phyloP scores from a whole-genome alignment of 2,329 filamentous ascomycete genomes.

The Fusarium equiseti region DNA sequence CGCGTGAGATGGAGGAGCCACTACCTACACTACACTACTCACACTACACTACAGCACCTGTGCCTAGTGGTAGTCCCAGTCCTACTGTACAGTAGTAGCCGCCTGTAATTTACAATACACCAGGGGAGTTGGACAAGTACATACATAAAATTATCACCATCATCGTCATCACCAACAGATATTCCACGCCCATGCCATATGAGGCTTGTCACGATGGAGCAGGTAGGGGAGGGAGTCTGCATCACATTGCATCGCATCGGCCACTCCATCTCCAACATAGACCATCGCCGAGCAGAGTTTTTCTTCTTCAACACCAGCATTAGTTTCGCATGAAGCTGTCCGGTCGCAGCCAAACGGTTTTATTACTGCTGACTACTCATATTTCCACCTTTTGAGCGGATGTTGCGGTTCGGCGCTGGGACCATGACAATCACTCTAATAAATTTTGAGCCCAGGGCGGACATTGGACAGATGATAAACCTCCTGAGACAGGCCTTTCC shows the following conservation, averaged over 20 bases:
- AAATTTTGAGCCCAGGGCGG: conserved; percentile 32
- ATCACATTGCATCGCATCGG: conserved; percentile 13
- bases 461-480: conserved; percentile 7
- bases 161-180: conserved; percentile 7
- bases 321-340: conserved; percentile 40
- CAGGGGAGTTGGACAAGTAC: conserved; percentile 5
- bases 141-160: conserved; percentile 14
- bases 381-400: conserved; percentile 25
- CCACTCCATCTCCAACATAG: conserved; percentile 37
- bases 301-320: conserved; percentile 19
- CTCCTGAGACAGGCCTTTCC: conserved; percentile 38
- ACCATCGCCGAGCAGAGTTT: conserved; percentile 27
- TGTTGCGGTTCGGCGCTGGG: conserved; percentile 39
- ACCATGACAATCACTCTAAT: conserved; percentile 36
- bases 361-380: conserved; percentile 14
- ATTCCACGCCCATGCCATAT: conserved; percentile 12
- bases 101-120: not conserved
- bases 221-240: conserved; percentile 27
- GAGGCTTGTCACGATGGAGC: conserved; percentile 42
- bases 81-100: not conserved
- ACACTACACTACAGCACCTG: not conserved
- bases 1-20: conserved; percentile 43
- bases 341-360: conserved; percentile 27
- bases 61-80: not conserved
- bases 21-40: not conserved